These are phyloP conservation scores for Pleodorina starrii DNA, from an alignment of 139 green algal species.

Conservation along the genomic window DNA sequence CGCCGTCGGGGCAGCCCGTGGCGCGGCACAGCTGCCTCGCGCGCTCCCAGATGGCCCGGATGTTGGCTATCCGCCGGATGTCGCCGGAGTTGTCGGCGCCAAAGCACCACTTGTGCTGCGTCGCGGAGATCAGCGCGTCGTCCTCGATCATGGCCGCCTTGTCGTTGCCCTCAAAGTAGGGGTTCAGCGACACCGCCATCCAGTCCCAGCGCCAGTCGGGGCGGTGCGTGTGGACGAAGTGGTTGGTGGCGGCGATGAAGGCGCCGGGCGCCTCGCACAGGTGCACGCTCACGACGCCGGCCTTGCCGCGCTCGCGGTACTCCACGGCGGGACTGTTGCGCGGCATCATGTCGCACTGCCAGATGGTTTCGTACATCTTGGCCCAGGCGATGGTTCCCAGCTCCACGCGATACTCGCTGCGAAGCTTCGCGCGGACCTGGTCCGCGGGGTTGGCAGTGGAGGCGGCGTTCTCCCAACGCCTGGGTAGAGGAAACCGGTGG, in stretches of 20 bases:
- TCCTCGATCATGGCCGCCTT: constrained; percentile 70
- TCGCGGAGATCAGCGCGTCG: constrained; percentile 67
- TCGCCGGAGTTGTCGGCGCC: constrained; percentile 56
- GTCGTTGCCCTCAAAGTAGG: constrained; percentile 68
- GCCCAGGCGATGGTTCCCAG: constrained; percentile 65
- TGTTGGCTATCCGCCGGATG: constrained; percentile 53
- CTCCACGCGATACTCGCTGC: constrained; percentile 51
- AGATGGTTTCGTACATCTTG: constrained; percentile 70
- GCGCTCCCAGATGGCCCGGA: constrained; percentile 51
- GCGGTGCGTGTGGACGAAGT: constrained; percentile 62
- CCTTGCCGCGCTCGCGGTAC: background rate
- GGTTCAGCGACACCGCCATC: constrained; percentile 66
- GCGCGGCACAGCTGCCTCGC: background rate
- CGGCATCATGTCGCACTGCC: constrained; percentile 49
- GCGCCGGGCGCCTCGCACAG: constrained; percentile 68
- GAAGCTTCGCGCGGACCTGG: constrained; percentile 47
- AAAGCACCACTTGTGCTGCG: constrained; percentile 61
- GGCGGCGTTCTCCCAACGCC: constrained; percentile 57
- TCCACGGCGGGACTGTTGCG: background rate
- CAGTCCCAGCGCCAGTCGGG: constrained; percentile 65
- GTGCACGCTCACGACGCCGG: constrained; percentile 57
- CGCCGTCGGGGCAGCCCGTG: constrained; percentile 21
- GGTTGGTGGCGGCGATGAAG: constrained; percentile 70
- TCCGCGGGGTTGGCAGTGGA: background rate
- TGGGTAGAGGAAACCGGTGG: constrained; percentile 18